Percentiles rank a stretch among this genome's conserved stretches.
Evolutionary conservation across 1,284 basidiomycete genomes (phyloP).

Genomic region (Rhizopogon parksii): DNA sequence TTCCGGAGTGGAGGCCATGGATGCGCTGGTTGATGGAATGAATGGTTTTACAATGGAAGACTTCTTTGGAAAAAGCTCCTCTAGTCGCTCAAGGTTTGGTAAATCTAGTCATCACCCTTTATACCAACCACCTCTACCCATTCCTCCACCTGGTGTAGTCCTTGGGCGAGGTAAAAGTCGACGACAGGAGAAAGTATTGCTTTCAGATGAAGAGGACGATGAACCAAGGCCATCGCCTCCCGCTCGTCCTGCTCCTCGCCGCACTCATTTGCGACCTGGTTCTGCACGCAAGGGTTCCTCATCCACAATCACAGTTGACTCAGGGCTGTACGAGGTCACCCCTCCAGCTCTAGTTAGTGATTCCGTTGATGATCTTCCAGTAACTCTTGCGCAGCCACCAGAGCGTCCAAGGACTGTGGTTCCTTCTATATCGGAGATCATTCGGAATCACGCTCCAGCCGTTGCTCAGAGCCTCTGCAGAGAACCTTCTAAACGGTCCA

Average conservation of each 20-base stretch:
- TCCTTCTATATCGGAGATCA: slow-evolving; percentile 80
- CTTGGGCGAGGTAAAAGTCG: slow-evolving; percentile 56
- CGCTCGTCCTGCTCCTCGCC: slow-evolving; percentile 31
- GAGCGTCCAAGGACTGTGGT: slow-evolving; percentile 37
- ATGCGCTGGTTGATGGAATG: slow-evolving; percentile 80
- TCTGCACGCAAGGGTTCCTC: slow-evolving; percentile 34
- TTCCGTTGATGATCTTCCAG: slow-evolving; percentile 13
- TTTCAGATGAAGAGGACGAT: slow-evolving; percentile 41
- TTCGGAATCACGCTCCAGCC: slow-evolving; percentile 61
- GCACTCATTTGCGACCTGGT: slow-evolving; percentile 32
- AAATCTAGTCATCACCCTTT: slow-evolving; percentile 56
- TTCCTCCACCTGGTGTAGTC: slow-evolving; percentile 71
- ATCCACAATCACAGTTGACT: slow-evolving; percentile 33
- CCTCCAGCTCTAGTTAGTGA: slow-evolving; percentile 10
- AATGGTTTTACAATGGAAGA: slow-evolving; percentile 50
- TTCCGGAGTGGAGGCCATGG: slow-evolving; percentile 75
- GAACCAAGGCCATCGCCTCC: slow-evolving; percentile 28
- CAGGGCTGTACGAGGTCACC: slow-evolving; percentile 16
- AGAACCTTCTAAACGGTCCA: slow-evolving; percentile 38
- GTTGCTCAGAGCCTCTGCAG: slow-evolving; percentile 39
- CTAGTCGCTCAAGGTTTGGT: slow-evolving; percentile 45
- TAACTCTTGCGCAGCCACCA: slow-evolving; percentile 15
- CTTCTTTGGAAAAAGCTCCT: slow-evolving; percentile 37
- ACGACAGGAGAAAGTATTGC: slow-evolving; percentile 31
- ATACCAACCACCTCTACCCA: slow-evolving; percentile 73